Conservation (phyloP, 768 basidiomycete species). For the Mycena alexandri region DNA sequence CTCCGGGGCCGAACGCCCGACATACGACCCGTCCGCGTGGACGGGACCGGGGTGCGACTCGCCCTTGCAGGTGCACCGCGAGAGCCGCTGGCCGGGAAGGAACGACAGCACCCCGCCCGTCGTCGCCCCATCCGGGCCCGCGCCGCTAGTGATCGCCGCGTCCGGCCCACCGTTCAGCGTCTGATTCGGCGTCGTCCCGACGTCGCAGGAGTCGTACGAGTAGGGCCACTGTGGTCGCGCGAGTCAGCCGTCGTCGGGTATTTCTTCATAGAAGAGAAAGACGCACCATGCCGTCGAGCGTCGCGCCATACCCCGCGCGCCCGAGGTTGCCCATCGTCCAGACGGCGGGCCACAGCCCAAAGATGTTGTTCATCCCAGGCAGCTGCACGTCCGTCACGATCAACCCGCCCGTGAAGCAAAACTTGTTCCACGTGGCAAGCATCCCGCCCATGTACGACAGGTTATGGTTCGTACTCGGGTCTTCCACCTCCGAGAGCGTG, state of each 20-base stretch:
- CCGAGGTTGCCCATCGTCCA: constrained; percentile 45
- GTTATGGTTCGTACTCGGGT: constrained; percentile 65
- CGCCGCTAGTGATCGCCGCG: constrained; percentile 60
- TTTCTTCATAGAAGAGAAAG: constrained; percentile 42
- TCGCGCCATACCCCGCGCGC: constrained; percentile 67
- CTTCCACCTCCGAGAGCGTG: constrained; percentile 69
- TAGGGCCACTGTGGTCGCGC: constrained; percentile 66
- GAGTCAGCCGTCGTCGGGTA: not conserved
- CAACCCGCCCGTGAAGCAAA: constrained; percentile 86
- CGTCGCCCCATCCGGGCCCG: constrained; percentile 53
- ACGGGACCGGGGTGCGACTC: constrained; percentile 72
- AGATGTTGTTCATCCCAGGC: constrained; percentile 54
- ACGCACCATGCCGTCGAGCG: constrained; percentile 64
- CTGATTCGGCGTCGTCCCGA: constrained; percentile 85
- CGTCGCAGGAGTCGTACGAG: constrained; percentile 79
- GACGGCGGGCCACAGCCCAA: constrained; percentile 24
- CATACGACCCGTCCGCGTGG: constrained; percentile 58
- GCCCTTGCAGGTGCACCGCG: constrained; percentile 68
- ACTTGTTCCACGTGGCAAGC: constrained; percentile 63
- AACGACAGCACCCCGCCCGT: constrained; percentile 56
- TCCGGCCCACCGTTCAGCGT: constrained; percentile 63
- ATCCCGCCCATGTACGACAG: constrained; percentile 66
- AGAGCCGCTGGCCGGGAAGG: constrained; percentile 69
- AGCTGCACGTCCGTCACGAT: constrained; percentile 63
- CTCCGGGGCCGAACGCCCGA: constrained; percentile 69